Evolutionary conservation across 495 filamentous ascomycete species (phyloP).

Genomic region (Chaetomium cochliodes): DNA sequence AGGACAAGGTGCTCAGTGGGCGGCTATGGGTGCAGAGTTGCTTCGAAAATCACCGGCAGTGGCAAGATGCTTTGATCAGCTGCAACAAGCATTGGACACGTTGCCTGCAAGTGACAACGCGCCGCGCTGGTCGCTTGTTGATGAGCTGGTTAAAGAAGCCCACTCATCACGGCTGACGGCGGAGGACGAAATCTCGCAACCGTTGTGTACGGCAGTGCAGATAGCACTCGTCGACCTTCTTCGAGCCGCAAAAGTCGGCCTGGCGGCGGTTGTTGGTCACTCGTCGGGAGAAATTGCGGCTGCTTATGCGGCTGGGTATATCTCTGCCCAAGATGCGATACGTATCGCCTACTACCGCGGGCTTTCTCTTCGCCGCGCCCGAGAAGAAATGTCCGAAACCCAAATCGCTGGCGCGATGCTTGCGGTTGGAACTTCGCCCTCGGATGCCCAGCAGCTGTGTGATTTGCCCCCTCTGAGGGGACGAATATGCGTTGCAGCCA

Average conservation of each 20-base stretch:
- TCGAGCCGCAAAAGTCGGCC: conserved; percentile 39
- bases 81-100: neutral
- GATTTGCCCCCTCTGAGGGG: too few species aligned
- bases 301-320: conserved; percentile 44
- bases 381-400: too few species aligned
- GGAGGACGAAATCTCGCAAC: conserved; percentile 31
- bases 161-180: too few species aligned
- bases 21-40: conserved; percentile 36
- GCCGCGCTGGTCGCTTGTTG: neutral
- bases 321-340: conserved; percentile 35
- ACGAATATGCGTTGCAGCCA: too few species aligned
- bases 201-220: conserved; percentile 51
- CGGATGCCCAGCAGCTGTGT: too few species aligned
- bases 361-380: conserved; percentile 31
- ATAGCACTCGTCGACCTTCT: conserved; percentile 52
- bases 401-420: too few species aligned
- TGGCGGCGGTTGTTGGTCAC: conserved; percentile 55
- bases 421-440: too few species aligned
- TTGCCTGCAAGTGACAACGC: neutral
- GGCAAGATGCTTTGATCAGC: too few species aligned
- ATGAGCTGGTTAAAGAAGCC: neutral
- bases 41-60: too few species aligned
- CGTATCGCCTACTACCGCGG: conserved; percentile 17
- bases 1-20: conserved; percentile 39
- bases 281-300: conserved; percentile 61